Base-by-base conservation (phyloP, 2,329 filamentous ascomycete species). In the Neoascochyta sp. region DNA sequence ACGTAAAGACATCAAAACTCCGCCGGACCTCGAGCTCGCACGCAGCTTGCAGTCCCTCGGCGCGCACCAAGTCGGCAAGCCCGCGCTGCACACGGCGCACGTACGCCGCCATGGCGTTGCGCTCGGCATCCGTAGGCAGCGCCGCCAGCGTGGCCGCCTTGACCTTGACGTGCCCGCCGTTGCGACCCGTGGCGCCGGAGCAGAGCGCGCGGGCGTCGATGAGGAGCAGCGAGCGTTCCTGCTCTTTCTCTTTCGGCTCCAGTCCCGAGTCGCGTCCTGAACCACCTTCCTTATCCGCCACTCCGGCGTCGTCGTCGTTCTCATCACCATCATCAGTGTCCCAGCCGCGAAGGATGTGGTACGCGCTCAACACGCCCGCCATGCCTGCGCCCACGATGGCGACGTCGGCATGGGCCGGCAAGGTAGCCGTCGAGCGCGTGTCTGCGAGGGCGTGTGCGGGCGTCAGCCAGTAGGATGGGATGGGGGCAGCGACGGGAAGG, bases 141-240 rank as follows among this genome's bases (percentile, higher is more conserved):
- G 21, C 20, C 3, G 51, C 41, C 3, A 65, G 51, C 21, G 56
- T 62, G 5, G 60, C 57, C 1, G 74, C 74, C 25, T 67, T 65
- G 3, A 60, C 57, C 9, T 65, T 60, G n/a, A 70, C 70, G 19
- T 71, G 66, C 5, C 64, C 65, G 27, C 66, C 52, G 23, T 56
- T 57, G 2, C 54, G 34, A 1, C 36, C 47, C 2, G 51, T 57
- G 0, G 50, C 50, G 4, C 51, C 51, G 4, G 43, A 47, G 23
- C 51, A 56, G 0, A 54, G 27, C 7, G 41, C 13, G 6, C 48
- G 30, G 13, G 52, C 52, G 24, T 58, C 54, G 3, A 56, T 23
- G 4, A 56, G 29, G 5, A 49, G 12, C n/a, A 56, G n/a, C n/a
- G n/a, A n/a, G n/a, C n/a, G n/a, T n/a, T n/a, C n/a, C n/a, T n/a